phyloP scores from a whole-genome alignment of 1,284 basidiomycete genomes.

The Pascua sp. region DNA sequence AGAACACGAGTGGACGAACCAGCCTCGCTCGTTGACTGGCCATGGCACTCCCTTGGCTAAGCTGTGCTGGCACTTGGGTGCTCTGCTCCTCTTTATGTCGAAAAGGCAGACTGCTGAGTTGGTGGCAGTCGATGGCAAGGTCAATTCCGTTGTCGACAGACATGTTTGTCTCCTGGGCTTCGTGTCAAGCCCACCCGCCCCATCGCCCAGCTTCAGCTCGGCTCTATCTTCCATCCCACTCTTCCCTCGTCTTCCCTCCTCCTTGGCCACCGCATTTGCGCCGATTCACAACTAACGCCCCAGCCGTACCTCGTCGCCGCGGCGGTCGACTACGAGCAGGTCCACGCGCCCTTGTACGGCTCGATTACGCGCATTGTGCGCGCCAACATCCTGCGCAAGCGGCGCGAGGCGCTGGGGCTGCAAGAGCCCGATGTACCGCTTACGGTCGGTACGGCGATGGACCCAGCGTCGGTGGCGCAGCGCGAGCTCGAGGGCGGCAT shows the following conservation, averaged over 20 bases:
- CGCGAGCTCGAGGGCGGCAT: conserved; percentile 75
- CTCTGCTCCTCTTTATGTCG: too few species aligned
- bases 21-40: too few species aligned
- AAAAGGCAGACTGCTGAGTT: too few species aligned
- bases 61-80: too few species aligned
- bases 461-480: conserved; percentile 53
- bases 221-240: not conserved
- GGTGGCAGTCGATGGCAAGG: too few species aligned
- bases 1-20: too few species aligned
- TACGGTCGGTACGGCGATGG: not conserved
- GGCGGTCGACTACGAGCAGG: conserved; percentile 84
- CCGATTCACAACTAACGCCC: not conserved
- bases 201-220: not conserved
- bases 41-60: too few species aligned
- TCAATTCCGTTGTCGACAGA: too few species aligned
- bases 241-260: not conserved
- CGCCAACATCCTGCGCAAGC: conserved; percentile 57
- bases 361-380: conserved; percentile 60
- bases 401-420: conserved; percentile 57
- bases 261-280: conserved; percentile 4
- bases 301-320: conserved; percentile 92
- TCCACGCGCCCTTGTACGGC: conserved; percentile 77
- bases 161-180: not conserved
- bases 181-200: too few species aligned
- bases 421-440: conserved; percentile 53